Evolutionary conservation across 164 flowering plant species (phyloP).

Genomic region (Akebia trifoliata): DNA sequence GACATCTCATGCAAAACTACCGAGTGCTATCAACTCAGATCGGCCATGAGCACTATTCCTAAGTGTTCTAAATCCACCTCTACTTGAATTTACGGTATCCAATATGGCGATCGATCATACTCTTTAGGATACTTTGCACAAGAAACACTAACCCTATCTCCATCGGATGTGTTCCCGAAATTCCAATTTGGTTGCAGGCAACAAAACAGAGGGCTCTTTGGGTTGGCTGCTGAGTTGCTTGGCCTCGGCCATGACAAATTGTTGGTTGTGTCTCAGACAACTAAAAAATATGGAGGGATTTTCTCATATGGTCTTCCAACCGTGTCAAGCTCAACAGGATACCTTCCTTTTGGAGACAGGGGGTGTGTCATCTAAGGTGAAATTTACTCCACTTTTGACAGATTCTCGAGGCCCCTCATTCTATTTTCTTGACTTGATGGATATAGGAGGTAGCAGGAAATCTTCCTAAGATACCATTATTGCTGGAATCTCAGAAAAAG

Average conservation of each 20-base stretch:
- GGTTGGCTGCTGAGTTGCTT: slow-evolving; percentile 30
- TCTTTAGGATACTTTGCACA: no score
- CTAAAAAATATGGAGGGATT: no score
- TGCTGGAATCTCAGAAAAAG: no score
- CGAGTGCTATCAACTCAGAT: slow-evolving; percentile 21
- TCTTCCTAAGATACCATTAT: no score
- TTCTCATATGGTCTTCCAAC: slow-evolving; percentile 62
- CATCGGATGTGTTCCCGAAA: no score
- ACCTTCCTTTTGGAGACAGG: slow-evolving; percentile 36
- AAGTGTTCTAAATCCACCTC: slow-evolving; percentile 21
- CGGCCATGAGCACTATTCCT: slow-evolving; percentile 18
- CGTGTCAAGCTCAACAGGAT: slow-evolving; percentile 31
- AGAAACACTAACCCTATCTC: no score
- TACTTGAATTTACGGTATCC: slow-evolving; percentile 29
- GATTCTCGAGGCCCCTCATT: slow-evolving; percentile 17
- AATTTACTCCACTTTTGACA: no score
- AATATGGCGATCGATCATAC: slow-evolving; percentile 32
- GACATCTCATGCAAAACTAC: slow-evolving; percentile 21
- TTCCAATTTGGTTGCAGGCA: no score
- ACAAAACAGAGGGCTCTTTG: slow-evolving; percentile 32
- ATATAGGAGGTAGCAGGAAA: slow-evolving; percentile 25
- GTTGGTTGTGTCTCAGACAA: slow-evolving; percentile 33
- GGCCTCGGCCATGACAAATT: slow-evolving; percentile 31
- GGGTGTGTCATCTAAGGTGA: not conserved
- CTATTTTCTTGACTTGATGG: slow-evolving; percentile 24